These are phyloP conservation scores for Fomitopsis betulina DNA, from an alignment of 1,284 basidiomycete genomes.

Conservation along the genomic window DNA sequence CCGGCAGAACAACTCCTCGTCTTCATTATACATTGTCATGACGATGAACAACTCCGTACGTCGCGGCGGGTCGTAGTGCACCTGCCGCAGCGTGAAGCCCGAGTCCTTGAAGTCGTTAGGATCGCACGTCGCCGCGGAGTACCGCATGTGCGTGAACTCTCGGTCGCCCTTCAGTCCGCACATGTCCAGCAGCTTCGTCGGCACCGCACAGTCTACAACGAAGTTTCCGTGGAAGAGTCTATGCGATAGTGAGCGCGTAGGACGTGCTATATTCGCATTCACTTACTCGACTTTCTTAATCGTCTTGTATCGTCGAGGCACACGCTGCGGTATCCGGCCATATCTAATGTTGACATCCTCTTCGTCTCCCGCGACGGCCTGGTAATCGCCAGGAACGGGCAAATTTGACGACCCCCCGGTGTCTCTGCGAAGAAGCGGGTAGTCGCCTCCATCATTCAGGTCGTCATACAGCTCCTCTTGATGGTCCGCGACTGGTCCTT, in stretches of 20 bases:
- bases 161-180: slow-evolving; percentile 72
- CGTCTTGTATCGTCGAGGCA: slow-evolving; percentile 85
- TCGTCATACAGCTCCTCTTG: slow-evolving; percentile 31
- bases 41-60: slow-evolving; percentile 82
- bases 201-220: slow-evolving; percentile 84
- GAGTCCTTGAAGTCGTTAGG: slow-evolving; percentile 82
- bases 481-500: slow-evolving; percentile 20
- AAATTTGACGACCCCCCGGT: slow-evolving; percentile 21
- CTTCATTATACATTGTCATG: slow-evolving; percentile 81
- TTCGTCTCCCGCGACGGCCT: slow-evolving; percentile 34
- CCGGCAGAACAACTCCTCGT: slow-evolving; percentile 73
- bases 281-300: slow-evolving; percentile 82
- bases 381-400: slow-evolving; percentile 41
- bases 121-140: slow-evolving; percentile 90
- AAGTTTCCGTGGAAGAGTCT: slow-evolving; percentile 90
- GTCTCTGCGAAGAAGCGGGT: slow-evolving; percentile 57
- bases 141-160: slow-evolving; percentile 95
- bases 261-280: not conserved
- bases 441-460: slow-evolving; percentile 49
- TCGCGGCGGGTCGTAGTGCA: slow-evolving; percentile 80
- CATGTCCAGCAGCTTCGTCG: slow-evolving; percentile 80
- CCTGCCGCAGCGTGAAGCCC: slow-evolving; percentile 79
- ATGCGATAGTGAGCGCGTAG: not conserved
- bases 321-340: slow-evolving; percentile 81
- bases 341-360: slow-evolving; percentile 65